Conservation (phyloP, 179 eudicot species). For the Spergularia azorica region DNA sequence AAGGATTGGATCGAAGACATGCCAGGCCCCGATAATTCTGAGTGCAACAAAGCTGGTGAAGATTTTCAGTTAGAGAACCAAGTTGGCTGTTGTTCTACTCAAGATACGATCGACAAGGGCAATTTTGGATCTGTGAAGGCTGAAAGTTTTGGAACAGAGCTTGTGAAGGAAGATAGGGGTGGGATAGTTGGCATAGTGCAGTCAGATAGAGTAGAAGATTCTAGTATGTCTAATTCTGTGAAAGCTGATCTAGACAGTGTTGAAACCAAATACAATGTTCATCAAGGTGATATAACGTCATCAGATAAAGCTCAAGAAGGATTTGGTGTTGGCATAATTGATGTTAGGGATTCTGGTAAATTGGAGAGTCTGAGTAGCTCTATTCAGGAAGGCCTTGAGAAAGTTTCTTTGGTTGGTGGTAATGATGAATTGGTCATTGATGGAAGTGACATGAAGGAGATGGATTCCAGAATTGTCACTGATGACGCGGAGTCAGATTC, state of each 20-base stretch:
- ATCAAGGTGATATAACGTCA: conserved; percentile 16
- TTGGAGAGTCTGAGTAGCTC: conserved; percentile 38
- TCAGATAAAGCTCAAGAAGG: conserved; percentile 22
- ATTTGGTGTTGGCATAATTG: conserved; percentile 15
- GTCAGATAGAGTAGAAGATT: conserved; percentile 11
- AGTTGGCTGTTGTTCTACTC: background rate
- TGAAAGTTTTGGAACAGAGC: conserved; percentile 16
- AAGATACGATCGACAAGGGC: conserved; percentile 14
- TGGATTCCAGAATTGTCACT: conserved; percentile 17
- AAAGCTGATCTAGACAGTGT: conserved; percentile 18
- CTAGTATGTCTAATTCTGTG: conserved; percentile 1
- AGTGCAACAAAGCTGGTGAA: conserved; percentile 6
- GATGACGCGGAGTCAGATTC: conserved; percentile 37
- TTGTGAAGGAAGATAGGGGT: background rate
- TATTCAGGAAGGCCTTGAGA: conserved; percentile 60
- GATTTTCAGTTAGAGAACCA: conserved; percentile 5
- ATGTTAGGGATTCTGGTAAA: conserved; percentile 14
- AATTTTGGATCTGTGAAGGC: conserved; percentile 15
- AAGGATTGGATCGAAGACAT: conserved; percentile 58
- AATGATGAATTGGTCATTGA: conserved; percentile 16
- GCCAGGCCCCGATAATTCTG: conserved; percentile 31
- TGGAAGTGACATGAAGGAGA: conserved; percentile 22
- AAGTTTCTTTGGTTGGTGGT: conserved; percentile 50
- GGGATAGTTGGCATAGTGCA: conserved; percentile 8
- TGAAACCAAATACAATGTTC: conserved; percentile 15